These are phyloP conservation scores for Fusarium scirpi DNA, from an alignment of 2,329 filamentous ascomycete genomes.

Conservation along the genomic window DNA sequence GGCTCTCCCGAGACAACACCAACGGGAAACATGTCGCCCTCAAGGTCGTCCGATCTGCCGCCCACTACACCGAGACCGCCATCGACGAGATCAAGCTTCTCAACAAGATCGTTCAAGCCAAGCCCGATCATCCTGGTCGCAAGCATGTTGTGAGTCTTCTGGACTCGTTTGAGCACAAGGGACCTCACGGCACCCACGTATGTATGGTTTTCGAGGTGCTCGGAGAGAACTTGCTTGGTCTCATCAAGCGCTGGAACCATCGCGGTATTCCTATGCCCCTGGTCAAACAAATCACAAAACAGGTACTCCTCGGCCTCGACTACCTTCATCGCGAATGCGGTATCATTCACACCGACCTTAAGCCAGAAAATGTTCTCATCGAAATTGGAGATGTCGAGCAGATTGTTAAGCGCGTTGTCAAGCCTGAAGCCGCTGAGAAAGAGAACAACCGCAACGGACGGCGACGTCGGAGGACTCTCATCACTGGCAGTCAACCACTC, in stretches of 20 bases:
- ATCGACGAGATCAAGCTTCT: constrained; percentile 99
- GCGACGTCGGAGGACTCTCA: constrained; percentile 88
- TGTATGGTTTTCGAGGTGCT: constrained; percentile 99
- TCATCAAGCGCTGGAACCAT: constrained; percentile 99
- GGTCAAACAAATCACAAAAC: constrained; percentile 98
- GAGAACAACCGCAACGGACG: constrained; percentile 94
- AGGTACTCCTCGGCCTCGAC: constrained; percentile 93
- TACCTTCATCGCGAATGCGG: constrained; percentile 98
- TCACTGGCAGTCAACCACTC: constrained; percentile 95
- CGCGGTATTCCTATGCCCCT: constrained; percentile 95
- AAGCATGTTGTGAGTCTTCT: constrained; percentile 95
- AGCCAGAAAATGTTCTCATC: constrained; percentile 98
- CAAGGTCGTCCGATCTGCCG: constrained; percentile 96
- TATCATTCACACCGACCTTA: constrained; percentile 97
- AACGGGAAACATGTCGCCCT: constrained; percentile 95
- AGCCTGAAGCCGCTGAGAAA: constrained; percentile 79
- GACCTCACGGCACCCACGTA: constrained; percentile 94
- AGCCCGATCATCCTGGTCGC: constrained; percentile 92
- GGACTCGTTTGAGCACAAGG: constrained; percentile 97
- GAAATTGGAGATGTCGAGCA: constrained; percentile 99
- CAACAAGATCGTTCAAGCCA: constrained; percentile 95
- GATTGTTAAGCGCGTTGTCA: constrained; percentile 96
- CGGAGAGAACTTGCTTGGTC: constrained; percentile 90
- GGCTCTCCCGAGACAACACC: constrained; percentile 83
- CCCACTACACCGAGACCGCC: constrained; percentile 98